A percentile compares a stretch with the other conserved stretches of the same genome.
phyloP scores from a whole-genome alignment of 345 rosid species.

The Brassica juncea region DNA sequence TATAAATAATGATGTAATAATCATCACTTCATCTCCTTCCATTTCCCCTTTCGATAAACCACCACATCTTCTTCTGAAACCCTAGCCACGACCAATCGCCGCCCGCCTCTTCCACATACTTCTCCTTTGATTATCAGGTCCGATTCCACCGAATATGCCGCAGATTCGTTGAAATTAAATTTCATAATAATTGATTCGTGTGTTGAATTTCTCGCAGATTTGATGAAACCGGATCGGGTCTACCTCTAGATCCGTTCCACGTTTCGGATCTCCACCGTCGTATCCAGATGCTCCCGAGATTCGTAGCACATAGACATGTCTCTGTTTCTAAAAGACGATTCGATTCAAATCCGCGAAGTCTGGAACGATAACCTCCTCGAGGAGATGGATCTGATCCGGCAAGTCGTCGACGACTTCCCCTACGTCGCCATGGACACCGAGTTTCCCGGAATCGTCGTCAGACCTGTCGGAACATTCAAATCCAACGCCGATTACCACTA shows the following conservation, averaged over 20 bases:
- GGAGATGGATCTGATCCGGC: constrained; percentile 67
- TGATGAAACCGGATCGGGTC: constrained; percentile 41
- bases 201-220: constrained; percentile 20
- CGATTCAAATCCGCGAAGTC: constrained; percentile 81
- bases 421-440: constrained; percentile 92
- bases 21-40: constrained; percentile 10
- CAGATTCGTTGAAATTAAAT: constrained; percentile 10
- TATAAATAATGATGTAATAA: neutral
- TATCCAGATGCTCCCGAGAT: constrained; percentile 29
- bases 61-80: constrained; percentile 30
- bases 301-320: constrained; percentile 52
- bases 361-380: constrained; percentile 70
- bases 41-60: constrained; percentile 13
- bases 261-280: neutral
- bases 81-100: constrained; percentile 30
- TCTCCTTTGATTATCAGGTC: constrained; percentile 14
- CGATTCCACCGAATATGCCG: constrained; percentile 2
- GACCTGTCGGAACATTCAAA: constrained; percentile 76
- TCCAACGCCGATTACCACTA: constrained; percentile 65
- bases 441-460: constrained; percentile 77
- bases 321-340: constrained; percentile 64
- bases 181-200: neutral
- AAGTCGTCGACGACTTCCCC: constrained; percentile 69
- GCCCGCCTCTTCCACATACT: constrained; percentile 28
- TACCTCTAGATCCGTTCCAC: constrained; percentile 36